A percentile compares a stretch with the other conserved stretches of the same genome.
phyloP scores from a whole-genome alignment of 2,329 filamentous ascomycete species.

The Davidsoniella australis region DNA sequence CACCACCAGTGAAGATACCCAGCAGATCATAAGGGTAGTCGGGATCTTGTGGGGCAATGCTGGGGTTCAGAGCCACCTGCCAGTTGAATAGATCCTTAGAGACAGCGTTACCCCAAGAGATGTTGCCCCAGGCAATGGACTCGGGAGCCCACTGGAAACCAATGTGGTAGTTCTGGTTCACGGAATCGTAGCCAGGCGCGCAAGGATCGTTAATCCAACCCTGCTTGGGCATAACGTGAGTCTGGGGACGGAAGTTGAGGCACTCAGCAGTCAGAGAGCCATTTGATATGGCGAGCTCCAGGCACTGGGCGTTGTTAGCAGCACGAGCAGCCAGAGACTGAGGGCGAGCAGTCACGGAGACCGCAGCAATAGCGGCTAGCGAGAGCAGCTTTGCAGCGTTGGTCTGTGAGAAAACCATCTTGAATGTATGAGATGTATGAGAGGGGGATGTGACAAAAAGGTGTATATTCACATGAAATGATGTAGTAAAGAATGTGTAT shows the following conservation, averaged over 20 bases:
- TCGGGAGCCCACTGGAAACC: conserved; percentile 22
- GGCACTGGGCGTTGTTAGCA: conserved; percentile 1
- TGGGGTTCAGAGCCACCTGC: conserved; percentile 13
- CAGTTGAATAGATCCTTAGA: conserved; percentile 24
- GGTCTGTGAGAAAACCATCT: conserved; percentile 6
- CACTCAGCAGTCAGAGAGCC: conserved; percentile 8
- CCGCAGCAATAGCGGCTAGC: conserved; percentile 4
- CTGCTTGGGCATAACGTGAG: conserved; percentile 24
- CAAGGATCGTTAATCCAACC: conserved; percentile 27
- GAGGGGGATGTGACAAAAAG: background rate
- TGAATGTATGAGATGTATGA: background rate
- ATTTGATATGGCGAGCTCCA: conserved; percentile 7
- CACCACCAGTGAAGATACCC: conserved; percentile 28
- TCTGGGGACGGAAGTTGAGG: conserved; percentile 18
- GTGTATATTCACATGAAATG: background rate
- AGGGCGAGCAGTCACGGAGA: background rate
- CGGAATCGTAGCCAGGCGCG: conserved; percentile 28
- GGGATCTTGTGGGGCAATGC: background rate
- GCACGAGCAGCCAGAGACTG: background rate
- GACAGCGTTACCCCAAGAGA: conserved; percentile 22
- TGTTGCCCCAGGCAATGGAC: conserved; percentile 16
- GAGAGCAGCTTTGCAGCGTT: conserved; percentile 3
- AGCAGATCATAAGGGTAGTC: conserved; percentile 25
- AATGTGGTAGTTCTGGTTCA: conserved; percentile 27
- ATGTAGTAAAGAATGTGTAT: no score